Evolutionary conservation across 441 rosid species (phyloP), one percentile per base, ranked within the genome.

Genomic region (Erysimum cheiri): DNA sequence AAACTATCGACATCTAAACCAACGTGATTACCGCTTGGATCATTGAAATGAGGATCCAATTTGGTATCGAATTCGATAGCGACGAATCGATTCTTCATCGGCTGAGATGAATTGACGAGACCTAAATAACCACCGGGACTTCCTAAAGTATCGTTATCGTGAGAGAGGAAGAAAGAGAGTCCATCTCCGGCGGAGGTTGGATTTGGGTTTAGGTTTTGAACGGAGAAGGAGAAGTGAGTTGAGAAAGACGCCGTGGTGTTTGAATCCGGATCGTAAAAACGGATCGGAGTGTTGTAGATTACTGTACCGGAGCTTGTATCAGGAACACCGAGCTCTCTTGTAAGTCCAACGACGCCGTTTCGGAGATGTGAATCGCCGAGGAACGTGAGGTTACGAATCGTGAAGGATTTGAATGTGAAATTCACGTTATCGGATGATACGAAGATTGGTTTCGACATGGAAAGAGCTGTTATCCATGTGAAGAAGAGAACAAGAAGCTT

Each of bases 141-240:
- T 7, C 99, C 97, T 5, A 90, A 78, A 32, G 88, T 85, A 32
- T 81, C 85, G 70, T 85, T 79, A 61, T 85, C 84, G 37, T 88
- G 92, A 0, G 99, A 92, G 41, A 95, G 79, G 78, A 95, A 94
- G 80, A 92, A 92, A 5, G 98, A 69, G n/a, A 95, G 75, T 3
- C 99, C 98, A 40, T 92, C 98, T 1, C 98, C 99, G 58, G 96
- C 99, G 60, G 96, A 88, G 58, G 61, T 89, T 26, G 96, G 88
- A 70, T 67, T 70, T 0, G 93, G 92, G 64, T 82, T 85, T 6
- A 81, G 73, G 79, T 82, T 88, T 26, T 33, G 74, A 56, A 95
- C 72, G 11, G 96, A 82, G 79, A 95, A 95, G 47, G 89, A 78
- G 87, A 95, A 95, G 24, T 68, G 81, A 0, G 98, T 87, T 6